A percentile compares a stretch with the other conserved stretches of the same genome.
phyloP scores from a whole-genome alignment of 345 rosid genomes.

The Gossypium ekmanianum region DNA sequence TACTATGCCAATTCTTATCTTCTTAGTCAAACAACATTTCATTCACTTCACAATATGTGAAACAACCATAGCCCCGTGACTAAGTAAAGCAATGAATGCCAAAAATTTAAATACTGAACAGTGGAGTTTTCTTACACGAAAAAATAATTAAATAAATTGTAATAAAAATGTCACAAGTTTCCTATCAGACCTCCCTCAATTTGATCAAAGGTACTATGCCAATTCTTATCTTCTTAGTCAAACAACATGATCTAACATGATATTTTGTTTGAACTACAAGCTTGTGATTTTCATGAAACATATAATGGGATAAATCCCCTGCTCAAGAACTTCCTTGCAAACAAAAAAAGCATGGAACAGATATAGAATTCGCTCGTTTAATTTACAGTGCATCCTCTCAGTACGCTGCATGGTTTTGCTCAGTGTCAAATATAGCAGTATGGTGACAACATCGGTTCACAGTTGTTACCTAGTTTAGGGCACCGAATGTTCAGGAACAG shows the following conservation, averaged over 20 bases:
- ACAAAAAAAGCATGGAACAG: background rate
- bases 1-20: too few species aligned
- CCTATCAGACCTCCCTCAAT: background rate
- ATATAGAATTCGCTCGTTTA: background rate
- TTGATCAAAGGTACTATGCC: background rate
- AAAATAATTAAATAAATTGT: background rate
- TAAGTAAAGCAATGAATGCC: too few species aligned
- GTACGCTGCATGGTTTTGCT: background rate
- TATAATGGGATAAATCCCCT: background rate
- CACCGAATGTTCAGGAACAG: constrained; percentile 6
- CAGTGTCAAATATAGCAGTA: background rate
- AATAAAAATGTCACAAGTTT: background rate
- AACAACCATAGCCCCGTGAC: background rate
- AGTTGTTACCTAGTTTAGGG: background rate
- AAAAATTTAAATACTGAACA: too few species aligned
- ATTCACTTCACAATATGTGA: background rate
- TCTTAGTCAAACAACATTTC: too few species aligned
- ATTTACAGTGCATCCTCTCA: background rate
- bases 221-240: too few species aligned
- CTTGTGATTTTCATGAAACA: background rate
- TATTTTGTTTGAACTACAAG: background rate
- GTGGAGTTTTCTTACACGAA: background rate
- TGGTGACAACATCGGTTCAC: background rate
- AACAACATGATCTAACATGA: background rate
- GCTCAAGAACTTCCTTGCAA: background rate